These are phyloP conservation scores for Nigrospora sphaerica DNA, from an alignment of 2,329 filamentous ascomycete genomes.

Conservation along the genomic window DNA sequence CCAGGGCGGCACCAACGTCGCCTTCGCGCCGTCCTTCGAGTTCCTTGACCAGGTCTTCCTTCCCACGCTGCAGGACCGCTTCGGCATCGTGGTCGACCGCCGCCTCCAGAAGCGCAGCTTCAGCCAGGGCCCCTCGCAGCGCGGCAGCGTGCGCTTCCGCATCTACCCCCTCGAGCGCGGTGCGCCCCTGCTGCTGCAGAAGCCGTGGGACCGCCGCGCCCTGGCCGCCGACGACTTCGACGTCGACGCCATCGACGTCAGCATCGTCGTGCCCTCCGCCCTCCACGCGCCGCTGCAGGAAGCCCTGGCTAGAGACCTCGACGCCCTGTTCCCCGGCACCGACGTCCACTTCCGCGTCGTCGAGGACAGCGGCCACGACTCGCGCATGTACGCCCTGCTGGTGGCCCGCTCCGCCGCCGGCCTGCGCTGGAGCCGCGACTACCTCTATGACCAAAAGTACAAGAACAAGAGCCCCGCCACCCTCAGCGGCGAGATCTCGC, in stretches of 20 bases:
- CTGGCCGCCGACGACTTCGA: constrained; percentile 13
- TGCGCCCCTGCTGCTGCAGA: constrained; percentile 27
- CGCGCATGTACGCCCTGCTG: constrained; percentile 48
- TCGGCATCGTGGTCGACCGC: constrained; percentile 39
- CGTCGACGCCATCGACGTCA: constrained; percentile 41
- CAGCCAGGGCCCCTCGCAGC: constrained; percentile 33
- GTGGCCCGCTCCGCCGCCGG: constrained; percentile 39
- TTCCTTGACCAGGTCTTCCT: constrained; percentile 56
- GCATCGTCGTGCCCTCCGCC: constrained; percentile 39
- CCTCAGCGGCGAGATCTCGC: constrained; percentile 32
- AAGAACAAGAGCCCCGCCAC: constrained; percentile 31
- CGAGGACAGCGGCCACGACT: constrained; percentile 44
- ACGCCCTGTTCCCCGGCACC: constrained; percentile 31
- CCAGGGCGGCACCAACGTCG: constrained; percentile 52
- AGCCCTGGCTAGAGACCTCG: constrained; percentile 31
- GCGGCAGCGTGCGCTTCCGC: constrained; percentile 38
- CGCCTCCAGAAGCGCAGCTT: constrained; percentile 41
- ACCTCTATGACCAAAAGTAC: constrained; percentile 26
- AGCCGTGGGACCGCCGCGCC: constrained; percentile 9
- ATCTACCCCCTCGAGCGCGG: constrained; percentile 31
- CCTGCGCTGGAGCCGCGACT: constrained; percentile 41
- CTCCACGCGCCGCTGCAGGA: constrained; percentile 33
- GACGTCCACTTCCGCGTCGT: constrained; percentile 35
- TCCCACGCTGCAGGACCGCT: constrained; percentile 42
- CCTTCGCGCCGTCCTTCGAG: constrained; percentile 51